Evolutionary conservation across 2,329 filamentous ascomycete species (phyloP).

Genomic region (Paecilomyces niveus): DNA sequence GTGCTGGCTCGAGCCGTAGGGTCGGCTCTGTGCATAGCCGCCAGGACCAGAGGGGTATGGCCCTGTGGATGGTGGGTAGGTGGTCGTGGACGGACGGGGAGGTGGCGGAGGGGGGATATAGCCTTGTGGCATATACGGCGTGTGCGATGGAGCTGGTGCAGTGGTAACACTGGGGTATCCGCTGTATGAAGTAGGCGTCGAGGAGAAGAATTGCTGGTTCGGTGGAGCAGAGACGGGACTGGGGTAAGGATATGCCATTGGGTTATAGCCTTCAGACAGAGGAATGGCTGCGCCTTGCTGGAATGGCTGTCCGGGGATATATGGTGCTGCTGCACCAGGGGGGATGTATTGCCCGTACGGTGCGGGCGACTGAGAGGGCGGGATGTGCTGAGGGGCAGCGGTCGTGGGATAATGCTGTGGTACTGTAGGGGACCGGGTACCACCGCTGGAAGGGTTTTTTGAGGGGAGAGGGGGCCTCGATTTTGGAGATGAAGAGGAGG

Average conservation of each 20-base stretch:
- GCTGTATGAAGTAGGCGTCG: slow-evolving; percentile 25
- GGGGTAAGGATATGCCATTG: slow-evolving; percentile 43
- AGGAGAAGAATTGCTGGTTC: slow-evolving; percentile 31
- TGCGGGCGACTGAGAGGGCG: slow-evolving; percentile 28
- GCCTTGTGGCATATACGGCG: slow-evolving; percentile 50
- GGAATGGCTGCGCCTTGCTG: slow-evolving; percentile 36
- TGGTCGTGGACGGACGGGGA: slow-evolving; percentile 52
- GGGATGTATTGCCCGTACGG: slow-evolving; percentile 29
- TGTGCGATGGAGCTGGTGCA: slow-evolving; percentile 25
- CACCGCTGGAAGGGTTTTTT: slow-evolving; percentile 23
- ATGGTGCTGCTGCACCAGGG: slow-evolving; percentile 16
- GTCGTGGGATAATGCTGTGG: slow-evolving; percentile 28
- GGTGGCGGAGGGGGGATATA: slow-evolving; percentile 63
- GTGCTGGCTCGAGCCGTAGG: slow-evolving; percentile 30
- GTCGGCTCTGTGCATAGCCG: slow-evolving; percentile 47
- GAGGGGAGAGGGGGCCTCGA: slow-evolving; percentile 27
- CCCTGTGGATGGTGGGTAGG: slow-evolving; percentile 38
- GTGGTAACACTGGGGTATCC: slow-evolving; percentile 28
- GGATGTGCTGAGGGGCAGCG: slow-evolving; percentile 15
- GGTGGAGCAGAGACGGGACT: slow-evolving; percentile 37
- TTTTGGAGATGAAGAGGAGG: slow-evolving; percentile 23
- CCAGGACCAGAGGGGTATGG: slow-evolving; percentile 50
- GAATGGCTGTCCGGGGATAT: slow-evolving; percentile 25
- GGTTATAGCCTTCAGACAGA: slow-evolving; percentile 40
- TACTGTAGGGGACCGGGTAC: slow-evolving; percentile 32